These are phyloP conservation scores for Funneliformis caledonium DNA, from an alignment of 371 early-diverging fungal genomes.

Conservation along the genomic window DNA sequence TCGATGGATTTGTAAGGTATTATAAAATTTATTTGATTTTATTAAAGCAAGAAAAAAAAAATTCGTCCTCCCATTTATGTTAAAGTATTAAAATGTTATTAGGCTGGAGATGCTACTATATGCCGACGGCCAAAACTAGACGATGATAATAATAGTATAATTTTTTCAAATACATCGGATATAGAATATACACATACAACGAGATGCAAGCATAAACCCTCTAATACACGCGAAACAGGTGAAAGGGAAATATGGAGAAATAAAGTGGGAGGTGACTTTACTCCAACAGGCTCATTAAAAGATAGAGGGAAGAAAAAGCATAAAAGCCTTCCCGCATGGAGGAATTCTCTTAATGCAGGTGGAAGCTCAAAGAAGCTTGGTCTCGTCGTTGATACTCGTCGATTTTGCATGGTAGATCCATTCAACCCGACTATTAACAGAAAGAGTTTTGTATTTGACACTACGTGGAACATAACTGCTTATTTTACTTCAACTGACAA, in stretches of 20 bases:
- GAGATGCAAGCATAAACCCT: neutral
- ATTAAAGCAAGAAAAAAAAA: no score
- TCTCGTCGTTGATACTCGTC: neutral
- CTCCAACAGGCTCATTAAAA: neutral
- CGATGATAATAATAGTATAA: neutral
- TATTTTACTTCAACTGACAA: neutral
- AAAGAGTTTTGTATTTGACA: neutral
- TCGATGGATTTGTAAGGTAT: no score
- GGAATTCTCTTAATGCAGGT: neutral
- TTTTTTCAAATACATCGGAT: neutral
- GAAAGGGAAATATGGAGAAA: neutral
- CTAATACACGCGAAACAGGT: neutral
- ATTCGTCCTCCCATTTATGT: neutral
- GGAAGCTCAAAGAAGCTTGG: neutral
- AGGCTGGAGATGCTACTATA: neutral
- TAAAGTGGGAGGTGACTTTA: neutral
- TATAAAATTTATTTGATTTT: neutral
- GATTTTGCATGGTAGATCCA: conserved; percentile 12
- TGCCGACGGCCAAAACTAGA: neutral
- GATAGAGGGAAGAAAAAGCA: conserved; percentile 5
- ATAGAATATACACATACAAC: neutral
- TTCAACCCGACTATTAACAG: neutral
- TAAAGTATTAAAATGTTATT: no score
- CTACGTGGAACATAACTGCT: neutral
- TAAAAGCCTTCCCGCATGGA: neutral